phyloP scores from a whole-genome alignment of 257 asterid genomes.

The Dorcoceras hygrometricum region DNA sequence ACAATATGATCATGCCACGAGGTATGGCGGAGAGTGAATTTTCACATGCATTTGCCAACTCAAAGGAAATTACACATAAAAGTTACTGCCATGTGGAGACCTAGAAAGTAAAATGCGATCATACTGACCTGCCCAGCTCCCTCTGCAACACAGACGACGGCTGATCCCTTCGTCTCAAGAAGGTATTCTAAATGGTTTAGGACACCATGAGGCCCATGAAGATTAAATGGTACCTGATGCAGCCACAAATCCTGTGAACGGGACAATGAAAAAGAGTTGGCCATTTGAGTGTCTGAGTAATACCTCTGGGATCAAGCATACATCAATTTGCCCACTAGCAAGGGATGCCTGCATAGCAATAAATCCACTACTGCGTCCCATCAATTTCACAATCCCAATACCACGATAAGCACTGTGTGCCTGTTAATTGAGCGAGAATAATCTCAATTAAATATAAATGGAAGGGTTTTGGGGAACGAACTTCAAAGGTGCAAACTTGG shows the following conservation, averaged over 20 bases:
- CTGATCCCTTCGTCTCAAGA: constrained; percentile 86
- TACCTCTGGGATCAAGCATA: constrained; percentile 98
- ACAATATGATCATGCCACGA: background rate
- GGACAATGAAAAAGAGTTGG: background rate
- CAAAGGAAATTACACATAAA: background rate
- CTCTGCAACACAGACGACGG: constrained; percentile 94
- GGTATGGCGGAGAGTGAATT: background rate
- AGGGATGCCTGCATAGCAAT: constrained; percentile 99
- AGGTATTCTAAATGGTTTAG: constrained; percentile 76
- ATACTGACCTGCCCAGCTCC: constrained; percentile 92
- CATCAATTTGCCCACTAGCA: constrained; percentile 96
- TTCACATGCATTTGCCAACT: background rate
- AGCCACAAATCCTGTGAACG: constrained; percentile 22
- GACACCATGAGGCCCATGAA: constrained; percentile 94
- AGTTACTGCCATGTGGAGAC: background rate
- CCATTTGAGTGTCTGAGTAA: background rate
- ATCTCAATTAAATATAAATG: constrained; percentile 5
- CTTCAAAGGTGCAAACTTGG: background rate
- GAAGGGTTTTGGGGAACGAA: constrained; percentile 13
- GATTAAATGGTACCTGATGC: constrained; percentile 68
- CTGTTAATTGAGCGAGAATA: constrained; percentile 38
- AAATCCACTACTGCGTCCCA: constrained; percentile 96
- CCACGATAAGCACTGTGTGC: constrained; percentile 99
- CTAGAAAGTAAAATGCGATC: constrained; percentile 11
- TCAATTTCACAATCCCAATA: constrained; percentile 88